phyloP scores from a whole-genome alignment of 2,329 filamentous ascomycete species.

The Xylariaceae sp. region DNA sequence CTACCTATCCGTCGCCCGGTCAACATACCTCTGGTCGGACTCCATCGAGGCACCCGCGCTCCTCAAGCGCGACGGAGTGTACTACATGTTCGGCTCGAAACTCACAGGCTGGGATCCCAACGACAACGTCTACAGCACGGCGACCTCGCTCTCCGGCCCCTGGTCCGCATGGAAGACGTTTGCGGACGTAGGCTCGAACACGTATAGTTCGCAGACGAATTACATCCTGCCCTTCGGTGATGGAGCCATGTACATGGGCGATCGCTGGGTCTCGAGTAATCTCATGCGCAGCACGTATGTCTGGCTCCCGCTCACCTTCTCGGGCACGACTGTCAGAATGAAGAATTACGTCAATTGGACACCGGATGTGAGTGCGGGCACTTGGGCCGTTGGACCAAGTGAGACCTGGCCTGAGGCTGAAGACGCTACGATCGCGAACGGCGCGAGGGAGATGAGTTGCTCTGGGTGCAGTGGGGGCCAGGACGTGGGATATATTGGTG shows the following conservation, averaged over 20 bases:
- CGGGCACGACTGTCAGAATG: constrained; percentile 46
- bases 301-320: constrained; percentile 56
- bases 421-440: constrained; percentile 39
- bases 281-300: constrained; percentile 58
- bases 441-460: constrained; percentile 44
- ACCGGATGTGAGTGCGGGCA: constrained; percentile 39
- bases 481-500: constrained; percentile 52
- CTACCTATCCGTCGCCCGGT: constrained; percentile 47
- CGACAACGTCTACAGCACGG: constrained; percentile 59
- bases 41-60: constrained; percentile 59
- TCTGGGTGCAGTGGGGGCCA: constrained; percentile 45
- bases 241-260: constrained; percentile 57
- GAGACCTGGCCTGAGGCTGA: constrained; percentile 51
- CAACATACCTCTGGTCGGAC: constrained; percentile 48
- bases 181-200: constrained; percentile 49
- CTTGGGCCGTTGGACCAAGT: constrained; percentile 39
- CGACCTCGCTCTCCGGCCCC: constrained; percentile 51
- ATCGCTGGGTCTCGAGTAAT: constrained; percentile 59
- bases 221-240: constrained; percentile 47
- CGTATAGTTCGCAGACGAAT: constrained; percentile 56
- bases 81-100: constrained; percentile 60
- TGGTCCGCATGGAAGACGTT: constrained; percentile 60
- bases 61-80: constrained; percentile 53
- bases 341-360: constrained; percentile 53
- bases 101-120: constrained; percentile 56